phyloP scores from a whole-genome alignment of 2,329 filamentous ascomycete species.

The Pleurostoma richardsiae region DNA sequence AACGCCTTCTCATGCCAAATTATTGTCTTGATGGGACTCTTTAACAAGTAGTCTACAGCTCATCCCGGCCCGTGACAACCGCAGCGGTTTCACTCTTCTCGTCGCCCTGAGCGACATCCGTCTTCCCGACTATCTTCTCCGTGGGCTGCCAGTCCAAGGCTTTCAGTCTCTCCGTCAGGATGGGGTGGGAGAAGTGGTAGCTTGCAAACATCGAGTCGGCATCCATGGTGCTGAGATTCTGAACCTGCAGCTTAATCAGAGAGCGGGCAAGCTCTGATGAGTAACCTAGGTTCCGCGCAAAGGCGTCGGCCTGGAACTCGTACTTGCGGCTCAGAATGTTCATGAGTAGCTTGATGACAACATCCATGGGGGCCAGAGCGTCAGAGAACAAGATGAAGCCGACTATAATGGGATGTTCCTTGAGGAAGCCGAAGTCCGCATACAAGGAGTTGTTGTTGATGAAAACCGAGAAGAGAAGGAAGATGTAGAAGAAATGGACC shows the following conservation, averaged over 20 bases:
- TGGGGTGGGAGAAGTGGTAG: slow-evolving; percentile 98
- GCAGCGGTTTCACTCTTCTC: slow-evolving; percentile 41
- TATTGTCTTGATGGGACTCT: too few relatives aligned
- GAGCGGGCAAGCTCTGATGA: slow-evolving; percentile 76
- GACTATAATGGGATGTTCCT: slow-evolving; percentile 84
- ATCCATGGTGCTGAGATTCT: slow-evolving; percentile 98
- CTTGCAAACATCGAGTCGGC: slow-evolving; percentile 97
- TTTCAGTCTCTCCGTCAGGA: slow-evolving; percentile 86
- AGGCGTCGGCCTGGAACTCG: slow-evolving; percentile 93
- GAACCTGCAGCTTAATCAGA: slow-evolving; percentile 94
- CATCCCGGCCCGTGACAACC: slow-evolving; percentile 71
- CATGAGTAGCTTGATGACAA: slow-evolving; percentile 91
- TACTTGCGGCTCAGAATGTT: slow-evolving; percentile 92
- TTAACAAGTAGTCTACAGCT: slow-evolving; percentile 43
- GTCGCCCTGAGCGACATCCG: slow-evolving; percentile 24
- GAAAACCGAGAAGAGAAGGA: slow-evolving; percentile 93
- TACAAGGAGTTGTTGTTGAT: slow-evolving; percentile 93
- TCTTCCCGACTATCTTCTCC: slow-evolving; percentile 34
- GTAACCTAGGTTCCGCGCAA: slow-evolving; percentile 82
- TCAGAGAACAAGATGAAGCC: slow-evolving; percentile 98
- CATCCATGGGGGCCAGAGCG: slow-evolving; percentile 89
- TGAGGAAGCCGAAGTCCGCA: slow-evolving; percentile 81
- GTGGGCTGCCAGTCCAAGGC: slow-evolving; percentile 81
- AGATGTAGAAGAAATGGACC: slow-evolving; percentile 94
- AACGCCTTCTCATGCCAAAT: too few relatives aligned